phyloP scores from a whole-genome alignment of 192 early-diverging fungal species.

The Podochytrium sp. region DNA sequence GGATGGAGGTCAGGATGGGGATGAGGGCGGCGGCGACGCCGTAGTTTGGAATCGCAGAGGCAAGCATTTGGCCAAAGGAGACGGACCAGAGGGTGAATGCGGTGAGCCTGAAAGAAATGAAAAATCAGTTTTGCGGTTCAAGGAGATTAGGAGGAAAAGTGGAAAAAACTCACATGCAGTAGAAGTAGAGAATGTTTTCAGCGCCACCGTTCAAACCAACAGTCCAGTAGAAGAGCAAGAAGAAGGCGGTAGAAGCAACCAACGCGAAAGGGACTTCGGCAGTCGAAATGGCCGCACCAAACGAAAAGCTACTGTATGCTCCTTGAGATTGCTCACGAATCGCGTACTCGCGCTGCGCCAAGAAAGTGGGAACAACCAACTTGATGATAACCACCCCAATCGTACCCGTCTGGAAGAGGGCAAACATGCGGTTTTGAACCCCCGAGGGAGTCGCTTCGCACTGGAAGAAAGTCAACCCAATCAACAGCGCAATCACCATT shows the following conservation, averaged over 20 bases:
- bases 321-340: conserved; percentile 69
- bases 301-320: conserved; percentile 72
- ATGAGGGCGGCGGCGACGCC: conserved; percentile 64
- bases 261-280: conserved; percentile 75
- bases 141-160: not conserved
- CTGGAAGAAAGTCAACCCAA: conserved; percentile 78
- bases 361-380: conserved; percentile 68
- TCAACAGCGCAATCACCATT: conserved; percentile 50
- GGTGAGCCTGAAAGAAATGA: not conserved
- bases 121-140: not conserved
- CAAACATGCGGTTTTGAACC: conserved; percentile 70
- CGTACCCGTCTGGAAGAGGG: conserved; percentile 70
- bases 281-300: conserved; percentile 62
- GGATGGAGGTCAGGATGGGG: conserved; percentile 68
- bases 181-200: conserved; percentile 65
- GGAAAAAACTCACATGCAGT: conserved; percentile 51
- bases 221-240: conserved; percentile 78
- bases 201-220: conserved; percentile 59
- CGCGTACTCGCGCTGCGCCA: conserved; percentile 69
- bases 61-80: conserved; percentile 73
- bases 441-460: conserved; percentile 57
- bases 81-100: conserved; percentile 69
- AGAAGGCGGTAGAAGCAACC: conserved; percentile 64
- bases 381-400: conserved; percentile 74
- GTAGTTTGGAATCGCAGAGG: conserved; percentile 64